phyloP scores from a whole-genome alignment of 768 basidiomycete genomes.

The Boletus sp. region DNA sequence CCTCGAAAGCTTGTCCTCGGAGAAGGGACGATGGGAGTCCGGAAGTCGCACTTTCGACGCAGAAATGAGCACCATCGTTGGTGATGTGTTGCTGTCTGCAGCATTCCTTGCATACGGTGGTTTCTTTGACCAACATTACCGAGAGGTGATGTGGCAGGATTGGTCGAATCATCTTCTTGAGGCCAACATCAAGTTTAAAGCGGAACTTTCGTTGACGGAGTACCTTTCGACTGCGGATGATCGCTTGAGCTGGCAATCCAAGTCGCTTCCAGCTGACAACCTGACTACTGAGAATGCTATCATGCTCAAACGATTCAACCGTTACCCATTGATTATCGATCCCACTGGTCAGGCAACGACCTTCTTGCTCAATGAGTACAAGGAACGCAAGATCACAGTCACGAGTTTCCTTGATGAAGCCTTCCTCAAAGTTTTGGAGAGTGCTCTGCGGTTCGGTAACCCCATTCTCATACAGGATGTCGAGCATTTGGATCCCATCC shows the following conservation, averaged over 20 bases:
- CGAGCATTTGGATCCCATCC: conserved; percentile 93
- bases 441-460: conserved; percentile 97
- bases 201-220: conserved; percentile 88
- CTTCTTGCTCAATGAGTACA: conserved; percentile 92
- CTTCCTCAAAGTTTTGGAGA: conserved; percentile 97
- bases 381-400: conserved; percentile 93
- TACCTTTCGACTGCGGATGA: conserved; percentile 97
- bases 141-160: conserved; percentile 94
- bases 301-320: conserved; percentile 97
- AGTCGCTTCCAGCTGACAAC: conserved; percentile 92
- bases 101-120: conserved; percentile 97
- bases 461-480: conserved; percentile 97
- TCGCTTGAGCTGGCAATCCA: conserved; percentile 92
- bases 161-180: conserved; percentile 89
- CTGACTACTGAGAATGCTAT: conserved; percentile 99
- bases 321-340: conserved; percentile 96
- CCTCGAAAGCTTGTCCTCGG: conserved; percentile 90
- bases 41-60: conserved; percentile 94
- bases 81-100: conserved; percentile 92
- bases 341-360: conserved; percentile 96
- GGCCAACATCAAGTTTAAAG: conserved; percentile 88
- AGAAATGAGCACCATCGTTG: conserved; percentile 98
- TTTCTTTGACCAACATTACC: conserved; percentile 98
- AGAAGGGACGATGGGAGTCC: conserved; percentile 89
- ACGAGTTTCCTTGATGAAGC: conserved; percentile 99